phyloP scores from a whole-genome alignment of 768 basidiomycete genomes.

The Glaciozyma martinii region DNA sequence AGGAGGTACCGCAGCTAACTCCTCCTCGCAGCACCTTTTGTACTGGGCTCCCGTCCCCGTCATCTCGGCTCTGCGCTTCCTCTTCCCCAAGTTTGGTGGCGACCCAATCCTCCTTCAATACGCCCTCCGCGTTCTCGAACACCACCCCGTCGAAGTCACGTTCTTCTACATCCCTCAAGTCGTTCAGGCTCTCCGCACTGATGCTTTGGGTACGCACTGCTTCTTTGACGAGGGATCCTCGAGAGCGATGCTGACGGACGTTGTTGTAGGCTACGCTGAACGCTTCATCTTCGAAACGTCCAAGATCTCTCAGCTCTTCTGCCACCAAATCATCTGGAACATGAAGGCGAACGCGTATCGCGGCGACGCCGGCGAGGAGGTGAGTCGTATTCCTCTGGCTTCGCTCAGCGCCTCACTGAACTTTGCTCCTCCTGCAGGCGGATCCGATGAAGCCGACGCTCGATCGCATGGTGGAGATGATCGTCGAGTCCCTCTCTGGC shows the following conservation, averaged over 20 bases:
- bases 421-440: conserved; percentile 48
- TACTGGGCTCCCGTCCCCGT: conserved; percentile 81
- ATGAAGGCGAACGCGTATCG: conserved; percentile 98
- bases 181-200: conserved; percentile 87
- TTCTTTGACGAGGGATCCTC: not conserved
- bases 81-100: conserved; percentile 71
- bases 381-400: conserved; percentile 39
- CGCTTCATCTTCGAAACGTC: conserved; percentile 95
- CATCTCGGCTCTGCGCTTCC: conserved; percentile 49
- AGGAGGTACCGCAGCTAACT: conserved; percentile 1
- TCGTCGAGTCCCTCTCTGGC: conserved; percentile 78
- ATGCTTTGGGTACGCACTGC: conserved; percentile 60
- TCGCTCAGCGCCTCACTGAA: not conserved
- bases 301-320: conserved; percentile 93
- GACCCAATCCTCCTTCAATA: conserved; percentile 87
- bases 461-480: conserved; percentile 70
- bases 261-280: conserved; percentile 73
- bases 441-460: conserved; percentile 93
- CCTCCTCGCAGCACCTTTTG: conserved; percentile 59
- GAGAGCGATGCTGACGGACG: not conserved
- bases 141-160: conserved; percentile 85
- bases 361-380: conserved; percentile 78
- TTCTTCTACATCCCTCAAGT: conserved; percentile 99
- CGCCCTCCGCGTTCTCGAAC: conserved; percentile 85
- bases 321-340: conserved; percentile 99